Evolutionary conservation across 495 filamentous ascomycete genomes (phyloP).

Genomic region (Penicillium tannophilum): DNA sequence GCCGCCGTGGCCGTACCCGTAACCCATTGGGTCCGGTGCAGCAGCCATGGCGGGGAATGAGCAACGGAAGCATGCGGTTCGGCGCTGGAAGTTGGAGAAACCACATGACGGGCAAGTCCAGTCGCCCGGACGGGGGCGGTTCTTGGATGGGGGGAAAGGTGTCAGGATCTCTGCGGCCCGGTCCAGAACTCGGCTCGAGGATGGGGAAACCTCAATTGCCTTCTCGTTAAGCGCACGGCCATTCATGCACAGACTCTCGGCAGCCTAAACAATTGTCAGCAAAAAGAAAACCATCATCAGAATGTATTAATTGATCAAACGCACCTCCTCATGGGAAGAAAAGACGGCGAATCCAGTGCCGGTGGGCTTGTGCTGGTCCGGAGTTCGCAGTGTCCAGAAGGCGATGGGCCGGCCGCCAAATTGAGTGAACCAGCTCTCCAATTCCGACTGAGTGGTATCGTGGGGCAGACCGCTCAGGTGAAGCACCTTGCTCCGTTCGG

Average conservation of each 20-base stretch:
- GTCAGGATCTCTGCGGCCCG: constrained; percentile 93
- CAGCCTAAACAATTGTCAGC: constrained; percentile 61
- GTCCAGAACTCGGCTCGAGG: constrained; percentile 92
- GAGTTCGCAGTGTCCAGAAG: constrained; percentile 97
- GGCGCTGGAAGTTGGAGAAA: constrained; percentile 90
- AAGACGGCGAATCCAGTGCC: constrained; percentile 97
- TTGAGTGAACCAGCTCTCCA: constrained; percentile 99
- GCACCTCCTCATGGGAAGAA: constrained; percentile 98
- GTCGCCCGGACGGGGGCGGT: constrained; percentile 92
- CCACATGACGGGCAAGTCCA: constrained; percentile 95
- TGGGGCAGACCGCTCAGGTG: constrained; percentile 97
- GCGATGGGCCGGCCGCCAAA: constrained; percentile 98
- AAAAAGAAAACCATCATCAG: constrained; percentile 7
- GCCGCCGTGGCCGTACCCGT: constrained; percentile 73
- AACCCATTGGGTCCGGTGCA: constrained; percentile 73
- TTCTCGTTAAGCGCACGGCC: constrained; percentile 97
- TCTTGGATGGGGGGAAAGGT: constrained; percentile 97
- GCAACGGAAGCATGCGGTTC: constrained; percentile 98
- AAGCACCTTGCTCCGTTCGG: constrained; percentile 94
- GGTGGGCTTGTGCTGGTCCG: constrained; percentile 98
- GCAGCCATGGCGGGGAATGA: constrained; percentile 90
- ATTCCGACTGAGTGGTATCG: constrained; percentile 95
- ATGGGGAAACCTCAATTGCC: constrained; percentile 96
- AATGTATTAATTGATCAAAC: constrained; percentile 31
- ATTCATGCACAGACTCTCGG: constrained; percentile 98